These are phyloP conservation scores for Mortierella sp. DNA, from an alignment of 371 early-diverging fungal genomes.

Conservation along the genomic window DNA sequence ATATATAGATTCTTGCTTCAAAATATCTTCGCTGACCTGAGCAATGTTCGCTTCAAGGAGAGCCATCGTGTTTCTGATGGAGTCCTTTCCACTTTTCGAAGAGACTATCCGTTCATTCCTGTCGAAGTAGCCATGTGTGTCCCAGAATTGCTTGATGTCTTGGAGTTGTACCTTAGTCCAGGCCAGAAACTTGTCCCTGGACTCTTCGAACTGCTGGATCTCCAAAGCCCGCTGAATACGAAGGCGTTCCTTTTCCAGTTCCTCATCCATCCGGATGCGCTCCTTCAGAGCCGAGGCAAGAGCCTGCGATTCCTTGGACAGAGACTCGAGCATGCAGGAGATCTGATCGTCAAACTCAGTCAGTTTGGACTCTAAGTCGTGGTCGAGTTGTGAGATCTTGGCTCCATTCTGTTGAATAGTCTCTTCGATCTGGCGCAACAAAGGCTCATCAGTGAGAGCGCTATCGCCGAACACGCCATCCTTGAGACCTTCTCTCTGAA, in stretches of 20 bases:
- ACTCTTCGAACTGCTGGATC: slow-evolving; percentile 29
- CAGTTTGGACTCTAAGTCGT: slow-evolving; percentile 16
- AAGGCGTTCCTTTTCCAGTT: slow-evolving; percentile 36
- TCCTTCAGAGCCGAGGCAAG: slow-evolving; percentile 31
- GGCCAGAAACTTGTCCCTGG: slow-evolving; percentile 26
- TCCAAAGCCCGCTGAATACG: slow-evolving; percentile 33
- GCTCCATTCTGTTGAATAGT: slow-evolving; percentile 14
- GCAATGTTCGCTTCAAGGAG: slow-evolving; percentile 16
- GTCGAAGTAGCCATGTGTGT: slow-evolving; percentile 16
- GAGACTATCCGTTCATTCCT: background rate
- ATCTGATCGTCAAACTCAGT: slow-evolving; percentile 31
- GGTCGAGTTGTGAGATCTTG: slow-evolving; percentile 23
- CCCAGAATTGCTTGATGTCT: slow-evolving; percentile 32
- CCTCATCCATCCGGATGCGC: slow-evolving; percentile 28
- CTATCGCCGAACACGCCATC: background rate
- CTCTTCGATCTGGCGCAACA: slow-evolving; percentile 14
- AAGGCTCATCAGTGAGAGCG: background rate
- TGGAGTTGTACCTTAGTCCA: slow-evolving; percentile 29
- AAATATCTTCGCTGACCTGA: slow-evolving; percentile 10
- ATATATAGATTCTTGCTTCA: slow-evolving; percentile 15
- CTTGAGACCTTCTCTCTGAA: background rate
- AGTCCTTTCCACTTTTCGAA: background rate
- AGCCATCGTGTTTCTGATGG: background rate
- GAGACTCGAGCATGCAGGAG: slow-evolving; percentile 9
- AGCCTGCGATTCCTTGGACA: slow-evolving; percentile 16